Evolutionary conservation across 805 yeast species (phyloP), one percentile per base, ranked within the genome.

Genomic region (Ogataea populi-albae): DNA sequence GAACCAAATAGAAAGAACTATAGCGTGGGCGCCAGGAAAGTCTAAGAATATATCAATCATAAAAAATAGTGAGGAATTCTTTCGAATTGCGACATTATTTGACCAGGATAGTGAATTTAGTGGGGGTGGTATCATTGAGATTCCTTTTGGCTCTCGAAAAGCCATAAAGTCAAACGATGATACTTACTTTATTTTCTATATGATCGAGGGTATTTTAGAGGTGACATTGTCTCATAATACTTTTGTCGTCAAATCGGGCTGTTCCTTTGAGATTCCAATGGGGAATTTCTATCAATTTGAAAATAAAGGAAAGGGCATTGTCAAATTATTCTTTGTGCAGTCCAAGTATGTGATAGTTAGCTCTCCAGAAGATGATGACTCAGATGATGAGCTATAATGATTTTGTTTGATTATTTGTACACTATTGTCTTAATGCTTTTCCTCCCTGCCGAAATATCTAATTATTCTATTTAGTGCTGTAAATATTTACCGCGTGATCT

Each of bases 221-320:
- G 89, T 85, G 3, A 73, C 78, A 1, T 45, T 88, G 4, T 72
- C 76, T 14, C 75, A 74, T 5, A 69, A 68, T 15, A 68, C 64
- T 16, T 85, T 88, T 54, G 61, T 77, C 4, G 82, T 80, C 5
- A 69, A 75, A 1, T 65, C 70, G 37, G 95, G 95, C 1, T 82
- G 95, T 35, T 75, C 91, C 4, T 81, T 88, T 50, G 85, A 83
- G 50, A 71, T 89, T 5, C 96, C 96, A 1, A 74, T 82, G 63
- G 82, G 81, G 4, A 85, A 84, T 53, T 69, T 71, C 27, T 87
- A 86, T 58, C 75, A 82, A 12, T 71, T 88, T 45, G 70, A 69
- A 30, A 86, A 86, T 52, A 69, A 67, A 26, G 83, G 88, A 0
- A 62, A 67, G 21, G 65, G 62, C 12, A 69, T 68, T 22, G 87